Evolutionary conservation across 73 alveolate genomes (phyloP).

Genomic region (Symbiodinium natans): DNA sequence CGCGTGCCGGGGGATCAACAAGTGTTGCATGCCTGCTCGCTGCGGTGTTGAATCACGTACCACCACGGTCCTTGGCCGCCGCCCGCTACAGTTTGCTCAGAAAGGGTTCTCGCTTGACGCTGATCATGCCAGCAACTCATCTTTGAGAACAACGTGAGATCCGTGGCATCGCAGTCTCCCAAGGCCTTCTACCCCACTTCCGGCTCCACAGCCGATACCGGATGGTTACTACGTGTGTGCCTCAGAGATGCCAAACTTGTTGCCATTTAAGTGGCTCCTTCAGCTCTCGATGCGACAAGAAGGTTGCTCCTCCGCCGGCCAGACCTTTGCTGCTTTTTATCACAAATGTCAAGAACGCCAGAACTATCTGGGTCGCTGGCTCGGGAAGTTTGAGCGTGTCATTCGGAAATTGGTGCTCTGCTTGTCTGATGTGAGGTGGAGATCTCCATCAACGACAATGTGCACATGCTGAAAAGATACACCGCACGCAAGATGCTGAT

Average conservation of each 20-base stretch:
- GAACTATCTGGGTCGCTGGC: conserved; percentile 56
- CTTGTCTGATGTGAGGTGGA: conserved; percentile 8
- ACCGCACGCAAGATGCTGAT: conserved; percentile 75
- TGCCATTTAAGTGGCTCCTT: neutral
- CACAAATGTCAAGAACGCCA: conserved; percentile 76
- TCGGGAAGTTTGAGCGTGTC: neutral
- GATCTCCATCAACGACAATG: conserved; percentile 89
- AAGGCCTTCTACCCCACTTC: conserved; percentile 81
- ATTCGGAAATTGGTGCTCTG: neutral
- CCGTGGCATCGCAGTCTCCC: too few relatives aligned
- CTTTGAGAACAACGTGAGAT: neutral
- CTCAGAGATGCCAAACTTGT: neutral
- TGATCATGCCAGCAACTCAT: neutral
- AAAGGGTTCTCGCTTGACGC: neutral
- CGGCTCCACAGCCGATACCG: conserved; percentile 90
- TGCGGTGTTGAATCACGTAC: too few relatives aligned
- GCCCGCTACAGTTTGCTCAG: neutral
- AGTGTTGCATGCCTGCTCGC: too few relatives aligned
- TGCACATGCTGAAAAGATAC: conserved; percentile 77
- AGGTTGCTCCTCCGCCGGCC: conserved; percentile 93
- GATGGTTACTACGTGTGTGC: conserved; percentile 23
- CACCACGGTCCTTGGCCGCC: too few relatives aligned
- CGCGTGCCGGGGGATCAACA: too few relatives aligned
- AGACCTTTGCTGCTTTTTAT: conserved; percentile 66
- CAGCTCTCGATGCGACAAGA: neutral